A percentile compares a stretch with the other conserved stretches of the same genome.
These are phyloP conservation scores for Acanthamoeba castellanii DNA, from an alignment of 208 protist genomes.

Conservation along the genomic window DNA sequence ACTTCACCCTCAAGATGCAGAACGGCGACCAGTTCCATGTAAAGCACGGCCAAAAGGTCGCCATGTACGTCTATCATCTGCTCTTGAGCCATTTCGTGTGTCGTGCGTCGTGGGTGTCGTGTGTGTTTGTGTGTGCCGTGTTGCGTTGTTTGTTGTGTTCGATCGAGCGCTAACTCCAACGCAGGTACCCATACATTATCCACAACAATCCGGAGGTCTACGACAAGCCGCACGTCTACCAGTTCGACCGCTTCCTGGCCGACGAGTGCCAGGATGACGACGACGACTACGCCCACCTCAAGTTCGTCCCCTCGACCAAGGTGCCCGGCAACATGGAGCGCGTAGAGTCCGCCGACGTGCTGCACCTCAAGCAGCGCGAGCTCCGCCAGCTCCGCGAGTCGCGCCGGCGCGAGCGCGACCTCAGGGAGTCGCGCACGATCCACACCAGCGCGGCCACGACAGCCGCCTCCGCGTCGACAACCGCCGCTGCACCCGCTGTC, in stretches of 20 bases:
- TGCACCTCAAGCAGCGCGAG: slow-evolving; percentile 32
- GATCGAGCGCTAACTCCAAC: too few species aligned
- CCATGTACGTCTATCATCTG: neutral
- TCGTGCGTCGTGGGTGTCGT: neutral
- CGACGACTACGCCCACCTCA: neutral
- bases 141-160: neutral
- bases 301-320: neutral
- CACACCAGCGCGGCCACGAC: neutral
- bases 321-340: neutral
- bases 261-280: neutral
- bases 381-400: neutral
- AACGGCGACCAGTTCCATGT: neutral
- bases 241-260: slow-evolving; percentile 24
- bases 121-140: neutral
- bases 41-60: slow-evolving; percentile 22
- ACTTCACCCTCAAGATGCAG: slow-evolving; percentile 29
- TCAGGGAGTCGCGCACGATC: neutral
- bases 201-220: slow-evolving; percentile 52
- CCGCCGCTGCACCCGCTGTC: neutral
- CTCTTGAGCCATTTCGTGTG: neutral
- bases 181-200: slow-evolving; percentile 21
- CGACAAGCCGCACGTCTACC: neutral
- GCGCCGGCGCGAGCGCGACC: neutral
- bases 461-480: neutral
- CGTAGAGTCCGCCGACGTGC: slow-evolving; percentile 3